Evolutionary conservation across 805 yeast genomes (phyloP), one percentile per base, ranked within the genome.

Genomic region (Hemisphaericaspora nanyangensis): DNA sequence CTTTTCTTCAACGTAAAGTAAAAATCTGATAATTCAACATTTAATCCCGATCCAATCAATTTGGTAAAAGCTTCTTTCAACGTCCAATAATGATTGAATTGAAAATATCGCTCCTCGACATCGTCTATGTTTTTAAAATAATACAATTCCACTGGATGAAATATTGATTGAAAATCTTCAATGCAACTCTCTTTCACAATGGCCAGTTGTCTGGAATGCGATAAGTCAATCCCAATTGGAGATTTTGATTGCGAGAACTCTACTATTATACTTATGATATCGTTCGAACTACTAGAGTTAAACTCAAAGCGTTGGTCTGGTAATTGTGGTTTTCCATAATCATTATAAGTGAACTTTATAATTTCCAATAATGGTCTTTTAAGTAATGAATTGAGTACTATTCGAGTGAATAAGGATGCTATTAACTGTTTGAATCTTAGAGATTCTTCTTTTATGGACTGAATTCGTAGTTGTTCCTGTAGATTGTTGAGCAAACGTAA

Each of bases 21-120:
- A 35, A 59, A 52, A 8, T 39, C 39, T 3, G 46, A 16, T 16
- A 59, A 38, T 20, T 59, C 59, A 11, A 59, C 44, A 34, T 59
- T 55, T 27, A 59, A 43, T 2, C 95, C 95, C 13, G 70, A 58
- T 0, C 95, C 95, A 2, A 73, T 49, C 28, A 70, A 74, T 50
- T 86, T 86, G 6, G 85, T 73, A 51, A 77, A 83, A 16, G 87
- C 78, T 54, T 86, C 95, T 53, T 86, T 86, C 38, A 86, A 56
- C 0, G 95, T 84, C 95, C 95, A 86, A 26, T 73, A 68, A 29
- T 77, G 77, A 15, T 82, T 74, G 48, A 82, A 74, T 2, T 63
- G 46, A 6, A 51, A 45, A 35, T 61, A 59, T 37, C 61, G 51
- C 5, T 43, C 17, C 0, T 39, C 38, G 2, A 34, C 16, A n/a